These are phyloP conservation scores for Paramecium octaurelia DNA, from an alignment of 73 alveolate species.

Conservation along the genomic window DNA sequence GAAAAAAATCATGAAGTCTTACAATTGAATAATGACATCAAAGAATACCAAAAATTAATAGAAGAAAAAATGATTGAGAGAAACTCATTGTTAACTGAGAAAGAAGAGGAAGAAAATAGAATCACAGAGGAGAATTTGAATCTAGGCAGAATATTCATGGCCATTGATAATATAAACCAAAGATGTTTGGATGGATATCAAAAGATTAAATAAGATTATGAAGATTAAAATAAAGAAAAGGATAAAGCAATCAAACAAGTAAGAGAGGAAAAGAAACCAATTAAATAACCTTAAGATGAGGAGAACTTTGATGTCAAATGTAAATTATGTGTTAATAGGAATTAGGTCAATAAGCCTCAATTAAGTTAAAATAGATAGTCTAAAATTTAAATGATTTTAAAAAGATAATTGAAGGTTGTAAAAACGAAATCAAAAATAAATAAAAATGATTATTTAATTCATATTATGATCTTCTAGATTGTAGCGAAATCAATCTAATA, in stretches of 20 bases:
- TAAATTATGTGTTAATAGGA: not conserved
- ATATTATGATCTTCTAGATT: not conserved
- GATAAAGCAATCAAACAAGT: conserved; percentile 9
- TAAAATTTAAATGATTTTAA: conserved; percentile 43
- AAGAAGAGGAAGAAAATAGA: conserved; percentile 35
- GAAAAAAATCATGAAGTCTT: conserved; percentile 71
- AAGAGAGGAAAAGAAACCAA: not conserved
- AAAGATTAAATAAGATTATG: conserved; percentile 47
- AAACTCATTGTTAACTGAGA: not conserved
- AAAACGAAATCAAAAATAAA: conserved; percentile 4
- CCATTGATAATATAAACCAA: conserved; percentile 48
- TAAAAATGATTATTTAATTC: not conserved
- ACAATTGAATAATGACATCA: conserved; percentile 73
- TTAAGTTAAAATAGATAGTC: conserved; percentile 35
- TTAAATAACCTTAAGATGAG: conserved; percentile 11
- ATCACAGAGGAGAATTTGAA: conserved; percentile 17
- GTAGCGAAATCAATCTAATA: not conserved
- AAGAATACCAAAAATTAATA: conserved; percentile 61
- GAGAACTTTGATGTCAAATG: conserved; percentile 5
- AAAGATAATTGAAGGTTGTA: conserved; percentile 53
- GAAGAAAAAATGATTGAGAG: conserved; percentile 60
- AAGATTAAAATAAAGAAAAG: conserved; percentile 49
- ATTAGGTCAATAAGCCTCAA: conserved; percentile 3
- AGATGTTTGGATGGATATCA: conserved; percentile 49
- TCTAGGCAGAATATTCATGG: conserved; percentile 62